Conservation (phyloP, 1,284 basidiomycete species). For the Inonotus hispidus region DNA sequence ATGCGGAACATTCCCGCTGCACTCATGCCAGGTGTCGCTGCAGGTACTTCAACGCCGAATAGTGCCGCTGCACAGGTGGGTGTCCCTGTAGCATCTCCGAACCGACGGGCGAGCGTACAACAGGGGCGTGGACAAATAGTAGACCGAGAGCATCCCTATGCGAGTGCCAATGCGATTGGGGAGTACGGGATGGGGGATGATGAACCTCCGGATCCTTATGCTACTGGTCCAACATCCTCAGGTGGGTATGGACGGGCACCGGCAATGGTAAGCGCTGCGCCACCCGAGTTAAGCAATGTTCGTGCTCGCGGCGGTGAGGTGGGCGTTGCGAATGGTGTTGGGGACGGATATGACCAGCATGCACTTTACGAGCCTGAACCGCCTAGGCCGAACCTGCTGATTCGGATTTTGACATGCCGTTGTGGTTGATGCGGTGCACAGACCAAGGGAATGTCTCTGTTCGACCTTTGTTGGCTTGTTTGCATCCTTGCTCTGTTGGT, state of each 20-base stretch:
- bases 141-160: constrained; percentile 15
- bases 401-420: constrained; percentile 70
- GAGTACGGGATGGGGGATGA: constrained; percentile 2
- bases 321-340: constrained; percentile 52
- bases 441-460: not conserved
- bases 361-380: constrained; percentile 38
- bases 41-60: constrained; percentile 56
- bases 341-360: constrained; percentile 48
- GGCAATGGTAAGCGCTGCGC: constrained; percentile 68
- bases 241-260: constrained; percentile 57
- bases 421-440: constrained; percentile 39
- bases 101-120: constrained; percentile 50
- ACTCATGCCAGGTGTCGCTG: constrained; percentile 40
- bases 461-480: not conserved
- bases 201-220: not conserved
- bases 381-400: constrained; percentile 47
- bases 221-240: not conserved
- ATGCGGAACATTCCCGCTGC: constrained; percentile 51
- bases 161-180: constrained; percentile 3
- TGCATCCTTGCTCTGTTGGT: no score
- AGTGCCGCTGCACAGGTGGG: constrained; percentile 71
- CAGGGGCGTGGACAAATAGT: constrained; percentile 19
- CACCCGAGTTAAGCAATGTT: constrained; percentile 65
- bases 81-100: constrained; percentile 58
- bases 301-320: constrained; percentile 62